Conservation (phyloP, 2,329 filamentous ascomycete genomes). For the Cytospora leucostoma region DNA sequence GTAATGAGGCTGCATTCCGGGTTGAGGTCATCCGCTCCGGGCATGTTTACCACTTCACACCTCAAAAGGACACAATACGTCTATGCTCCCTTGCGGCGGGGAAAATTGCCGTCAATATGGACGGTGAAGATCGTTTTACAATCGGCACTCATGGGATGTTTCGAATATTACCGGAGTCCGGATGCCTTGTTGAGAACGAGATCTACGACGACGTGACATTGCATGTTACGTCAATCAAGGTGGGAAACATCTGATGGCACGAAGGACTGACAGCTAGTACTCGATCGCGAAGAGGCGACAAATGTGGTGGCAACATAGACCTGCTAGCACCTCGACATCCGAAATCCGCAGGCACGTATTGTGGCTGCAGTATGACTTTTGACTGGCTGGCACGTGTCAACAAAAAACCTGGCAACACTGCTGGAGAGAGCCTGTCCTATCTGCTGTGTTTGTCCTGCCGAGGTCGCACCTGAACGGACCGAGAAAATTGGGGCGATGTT, state of each 20-base stretch:
- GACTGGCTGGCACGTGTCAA: neutral
- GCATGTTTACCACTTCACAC: slow-evolving; percentile 25
- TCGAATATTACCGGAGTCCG: slow-evolving; percentile 28
- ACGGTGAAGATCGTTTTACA: slow-evolving; percentile 31
- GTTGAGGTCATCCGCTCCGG: slow-evolving; percentile 34
- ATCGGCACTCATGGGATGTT: slow-evolving; percentile 35
- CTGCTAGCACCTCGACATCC: neutral
- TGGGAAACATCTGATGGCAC: neutral
- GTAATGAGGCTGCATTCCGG: slow-evolving; percentile 33
- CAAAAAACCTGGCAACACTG: neutral
- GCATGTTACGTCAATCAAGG: slow-evolving; percentile 25
- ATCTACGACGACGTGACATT: slow-evolving; percentile 32
- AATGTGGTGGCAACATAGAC: too few species aligned
- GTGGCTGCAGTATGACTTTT: neutral
- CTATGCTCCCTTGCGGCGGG: slow-evolving; percentile 36
- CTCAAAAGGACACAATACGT: slow-evolving; percentile 29
- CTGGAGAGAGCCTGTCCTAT: neutral
- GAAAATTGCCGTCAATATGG: slow-evolving; percentile 34
- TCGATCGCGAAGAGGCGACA: neutral
- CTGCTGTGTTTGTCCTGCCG: slow-evolving; percentile 1
- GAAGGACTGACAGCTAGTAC: neutral
- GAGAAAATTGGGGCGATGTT: slow-evolving; percentile 10
- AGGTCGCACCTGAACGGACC: neutral
- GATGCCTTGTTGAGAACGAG: slow-evolving; percentile 30
- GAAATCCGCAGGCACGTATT: neutral